Percentiles rank a stretch among this genome's conserved stretches.
phyloP scores from a whole-genome alignment of 1,139 yeast genomes.

The Hansenula sp. region DNA sequence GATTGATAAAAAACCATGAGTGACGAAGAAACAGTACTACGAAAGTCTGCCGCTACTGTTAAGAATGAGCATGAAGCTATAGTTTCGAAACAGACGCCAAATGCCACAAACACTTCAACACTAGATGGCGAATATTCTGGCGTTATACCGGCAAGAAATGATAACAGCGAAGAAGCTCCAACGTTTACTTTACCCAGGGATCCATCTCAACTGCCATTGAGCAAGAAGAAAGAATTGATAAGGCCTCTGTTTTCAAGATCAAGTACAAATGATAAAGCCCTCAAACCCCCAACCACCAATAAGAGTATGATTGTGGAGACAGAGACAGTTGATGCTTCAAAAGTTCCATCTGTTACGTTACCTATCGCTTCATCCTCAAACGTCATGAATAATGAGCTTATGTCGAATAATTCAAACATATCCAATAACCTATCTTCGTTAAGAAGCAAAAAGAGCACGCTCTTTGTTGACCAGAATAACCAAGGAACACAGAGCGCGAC shows the following conservation, averaged over 20 bases:
- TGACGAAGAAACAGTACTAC: neutral
- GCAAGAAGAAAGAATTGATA: constrained; percentile 18
- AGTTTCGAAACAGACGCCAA: neutral
- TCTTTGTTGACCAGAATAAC: constrained; percentile 17
- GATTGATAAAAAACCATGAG: neutral
- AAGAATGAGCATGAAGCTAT: neutral
- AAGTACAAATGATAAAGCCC: constrained; percentile 19
- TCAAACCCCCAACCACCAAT: constrained; percentile 10
- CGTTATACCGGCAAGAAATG: neutral
- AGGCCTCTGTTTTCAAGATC: constrained; percentile 22
- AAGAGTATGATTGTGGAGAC: constrained; percentile 25
- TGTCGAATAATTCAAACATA: constrained; percentile 13
- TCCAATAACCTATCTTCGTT: constrained; percentile 19
- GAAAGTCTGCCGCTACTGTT: too few relatives aligned
- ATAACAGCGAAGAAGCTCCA: neutral
- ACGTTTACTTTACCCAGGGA: neutral
- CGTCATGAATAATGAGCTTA: constrained; percentile 11
- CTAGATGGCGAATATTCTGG: neutral
- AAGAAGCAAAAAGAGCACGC: constrained; percentile 21
- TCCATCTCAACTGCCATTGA: neutral
- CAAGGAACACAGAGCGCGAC: constrained; percentile 6
- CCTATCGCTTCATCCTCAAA: constrained; percentile 18
- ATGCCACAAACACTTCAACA: neutral
- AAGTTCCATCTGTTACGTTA: constrained; percentile 19
- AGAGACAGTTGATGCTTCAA: constrained; percentile 23